Percentiles rank a stretch among this genome's conserved stretches.
Conservation (phyloP, 169 alveolate species). For the Plasmodium blacklocki region DNA sequence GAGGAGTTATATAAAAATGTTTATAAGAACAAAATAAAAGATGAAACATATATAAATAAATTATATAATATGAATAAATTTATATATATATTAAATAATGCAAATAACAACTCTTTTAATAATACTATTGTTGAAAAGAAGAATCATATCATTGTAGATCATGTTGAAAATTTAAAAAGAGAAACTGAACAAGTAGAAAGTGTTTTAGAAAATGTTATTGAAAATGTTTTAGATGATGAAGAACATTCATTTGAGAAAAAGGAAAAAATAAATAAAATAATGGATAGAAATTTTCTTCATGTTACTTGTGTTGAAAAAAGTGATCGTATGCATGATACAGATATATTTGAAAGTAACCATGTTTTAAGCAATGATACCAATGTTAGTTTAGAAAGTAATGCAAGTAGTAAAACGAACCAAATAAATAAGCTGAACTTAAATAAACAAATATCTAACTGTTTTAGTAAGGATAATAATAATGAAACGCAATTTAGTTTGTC, state of each 20-base stretch:
- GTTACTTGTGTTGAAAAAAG: no score
- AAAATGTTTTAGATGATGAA: not conserved
- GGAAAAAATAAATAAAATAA: not conserved
- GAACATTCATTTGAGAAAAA: conserved; percentile 3
- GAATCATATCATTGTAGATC: not conserved
- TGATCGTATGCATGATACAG: no score
- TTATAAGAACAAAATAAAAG: not conserved
- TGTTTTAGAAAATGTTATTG: not conserved
- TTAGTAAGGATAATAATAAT: conserved; percentile 43
- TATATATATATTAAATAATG: conserved; percentile 12
- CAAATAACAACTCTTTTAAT: conserved; percentile 8
- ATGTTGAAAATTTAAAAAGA: not conserved
- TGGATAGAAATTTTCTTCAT: no score
- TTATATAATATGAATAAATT: conserved; percentile 28
- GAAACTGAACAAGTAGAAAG: conserved; percentile 17
- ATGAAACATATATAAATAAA: conserved; percentile 27
- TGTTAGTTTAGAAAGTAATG: conserved; percentile 44
- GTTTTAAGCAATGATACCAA: not conserved
- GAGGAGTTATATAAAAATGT: conserved; percentile 26
- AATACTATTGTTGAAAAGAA: not conserved
- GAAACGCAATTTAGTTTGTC: conserved; percentile 62
- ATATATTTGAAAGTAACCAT: not conserved
- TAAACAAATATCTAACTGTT: conserved; percentile 48
- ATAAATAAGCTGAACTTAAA: conserved; percentile 30
- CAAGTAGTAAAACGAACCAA: conserved; percentile 23